Conservation (phyloP, 2,329 filamentous ascomycete genomes). For the Ophiostoma montium region DNA sequence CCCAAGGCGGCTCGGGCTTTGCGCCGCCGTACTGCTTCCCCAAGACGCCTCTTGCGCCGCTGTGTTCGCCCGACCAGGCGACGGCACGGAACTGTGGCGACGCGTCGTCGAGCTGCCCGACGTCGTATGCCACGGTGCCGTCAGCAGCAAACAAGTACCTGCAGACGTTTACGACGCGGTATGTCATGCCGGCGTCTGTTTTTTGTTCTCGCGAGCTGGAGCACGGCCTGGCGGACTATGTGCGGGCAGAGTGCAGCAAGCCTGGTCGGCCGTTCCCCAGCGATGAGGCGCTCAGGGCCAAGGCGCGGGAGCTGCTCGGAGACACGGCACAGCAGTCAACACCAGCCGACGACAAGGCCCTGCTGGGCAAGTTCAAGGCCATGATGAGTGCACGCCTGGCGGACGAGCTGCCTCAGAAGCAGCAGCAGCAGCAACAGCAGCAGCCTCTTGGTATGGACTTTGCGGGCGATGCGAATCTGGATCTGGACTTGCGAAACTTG, state of each 20-base stretch:
- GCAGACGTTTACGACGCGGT: constrained; percentile 28
- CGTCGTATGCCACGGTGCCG: constrained; percentile 19
- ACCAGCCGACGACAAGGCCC: constrained; percentile 37
- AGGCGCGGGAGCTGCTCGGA: constrained; percentile 34
- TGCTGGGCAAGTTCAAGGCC: constrained; percentile 40
- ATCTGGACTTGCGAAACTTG: constrained; percentile 14
- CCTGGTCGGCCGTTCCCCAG: constrained; percentile 27
- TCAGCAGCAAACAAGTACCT: constrained; percentile 34
- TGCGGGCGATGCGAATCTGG: background rate
- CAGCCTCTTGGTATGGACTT: background rate
- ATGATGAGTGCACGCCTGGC: constrained; percentile 24
- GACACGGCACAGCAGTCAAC: constrained; percentile 24
- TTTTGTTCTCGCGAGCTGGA: constrained; percentile 48
- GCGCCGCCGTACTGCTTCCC: constrained; percentile 39
- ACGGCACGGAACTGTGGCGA: constrained; percentile 15
- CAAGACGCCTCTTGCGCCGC: constrained; percentile 23
- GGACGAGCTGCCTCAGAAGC: background rate
- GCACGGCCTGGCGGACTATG: constrained; percentile 34
- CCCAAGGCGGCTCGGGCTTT: constrained; percentile 40
- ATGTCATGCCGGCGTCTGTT: constrained; percentile 32
- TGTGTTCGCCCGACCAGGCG: constrained; percentile 16
- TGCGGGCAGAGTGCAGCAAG: constrained; percentile 24
- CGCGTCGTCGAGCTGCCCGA: constrained; percentile 12
- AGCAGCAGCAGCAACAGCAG: background rate
- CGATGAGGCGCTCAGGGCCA: constrained; percentile 31